Conservation (phyloP, 345 rosid species). For the Euphorbia peplus region DNA sequence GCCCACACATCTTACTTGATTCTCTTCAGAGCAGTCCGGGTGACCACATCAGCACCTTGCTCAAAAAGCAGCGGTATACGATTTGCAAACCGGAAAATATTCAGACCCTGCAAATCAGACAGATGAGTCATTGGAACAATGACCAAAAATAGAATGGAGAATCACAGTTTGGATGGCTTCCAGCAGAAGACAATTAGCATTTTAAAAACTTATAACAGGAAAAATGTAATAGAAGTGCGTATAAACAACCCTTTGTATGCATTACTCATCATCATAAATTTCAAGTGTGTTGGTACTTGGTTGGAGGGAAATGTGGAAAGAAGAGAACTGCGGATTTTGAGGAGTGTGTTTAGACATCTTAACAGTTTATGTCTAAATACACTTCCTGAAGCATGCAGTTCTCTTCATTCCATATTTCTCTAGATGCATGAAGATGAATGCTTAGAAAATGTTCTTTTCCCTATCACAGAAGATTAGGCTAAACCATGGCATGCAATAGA, state of each 20-base stretch:
- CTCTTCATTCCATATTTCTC: too few species aligned
- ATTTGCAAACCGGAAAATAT: conserved; percentile 90
- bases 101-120: conserved; percentile 59
- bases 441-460: not conserved
- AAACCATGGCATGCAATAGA: not conserved
- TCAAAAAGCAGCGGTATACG: conserved; percentile 96
- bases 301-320: too few species aligned
- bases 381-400: too few species aligned
- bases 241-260: not conserved
- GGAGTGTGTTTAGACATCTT: too few species aligned
- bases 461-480: not conserved
- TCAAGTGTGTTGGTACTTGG: not conserved
- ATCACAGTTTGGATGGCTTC: not conserved
- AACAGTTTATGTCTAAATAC: too few species aligned
- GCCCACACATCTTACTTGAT: conserved; percentile 55
- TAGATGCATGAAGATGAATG: not conserved
- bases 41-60: conserved; percentile 99
- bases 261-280: not conserved
- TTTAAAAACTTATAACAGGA: not conserved
- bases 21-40: conserved; percentile 87
- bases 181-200: not conserved
- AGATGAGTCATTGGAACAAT: not conserved
- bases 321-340: too few species aligned
- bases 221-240: not conserved
- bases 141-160: not conserved